Base-by-base conservation (phyloP, 805 yeast genomes). In the Candida fluviatilis region DNA sequence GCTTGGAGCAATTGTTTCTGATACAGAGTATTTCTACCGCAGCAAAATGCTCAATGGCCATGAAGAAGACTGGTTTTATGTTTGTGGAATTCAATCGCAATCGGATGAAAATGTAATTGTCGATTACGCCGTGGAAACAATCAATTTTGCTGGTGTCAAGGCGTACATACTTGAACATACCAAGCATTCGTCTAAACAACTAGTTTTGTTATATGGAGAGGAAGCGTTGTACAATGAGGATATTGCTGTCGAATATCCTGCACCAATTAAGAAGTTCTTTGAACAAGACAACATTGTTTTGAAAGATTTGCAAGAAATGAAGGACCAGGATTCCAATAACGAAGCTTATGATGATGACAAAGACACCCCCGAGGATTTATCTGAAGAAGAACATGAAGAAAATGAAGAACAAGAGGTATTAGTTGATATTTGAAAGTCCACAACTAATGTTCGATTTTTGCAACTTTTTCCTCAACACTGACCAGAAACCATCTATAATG, bases 1-100 rank as follows among this genome's bases (percentile, higher is more conserved):
- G 11, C 41, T 56, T 0, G 66, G 68, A 1, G 57, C 64, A 14
- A 50, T 65, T 13, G 30, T 62, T n/a, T 51, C 57, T 3, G 69
- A 59, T 25, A 28, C 45, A 6, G 55, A 55, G 29, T 67, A 57
- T 43, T 59, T 50, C 34, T 60, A 57, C 45, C 49, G 46, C 25
- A 39, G 46, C 35, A 45, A 47, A 38, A 31, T 36, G 14, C 13
- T 39, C 16, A 28, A 36, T 11, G 15, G 37, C 26, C 3, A 39
- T 2, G 49, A 38, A 18, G 51, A 48, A 21, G 45, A 47, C 4
- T 60, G 64, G 64, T 49, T 52, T 1, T 46, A 48, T 34, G 49
- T 49, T 35, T 38, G 42, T 10, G 49, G 49, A 3, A 23, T 38
- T 7, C 30, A 32, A 8, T 28, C 18, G 8, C 35, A 16, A 17